A percentile compares a stretch with the other conserved stretches of the same genome.
Conservation (phyloP, 1,284 basidiomycete genomes). For the Anthracocystis panici-leucophaei region DNA sequence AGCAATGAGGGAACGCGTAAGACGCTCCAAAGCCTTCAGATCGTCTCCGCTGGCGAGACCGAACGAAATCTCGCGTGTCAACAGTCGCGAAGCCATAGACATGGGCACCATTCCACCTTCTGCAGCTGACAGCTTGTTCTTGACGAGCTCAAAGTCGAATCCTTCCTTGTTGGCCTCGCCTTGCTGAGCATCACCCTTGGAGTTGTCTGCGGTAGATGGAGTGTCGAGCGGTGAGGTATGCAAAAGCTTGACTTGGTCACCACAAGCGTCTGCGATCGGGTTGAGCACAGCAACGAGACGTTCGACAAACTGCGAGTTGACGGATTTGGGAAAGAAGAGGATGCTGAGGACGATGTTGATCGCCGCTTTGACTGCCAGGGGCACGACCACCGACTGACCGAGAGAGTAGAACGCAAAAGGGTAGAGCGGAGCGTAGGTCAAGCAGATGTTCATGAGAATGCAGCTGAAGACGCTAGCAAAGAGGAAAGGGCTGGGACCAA, state of each 20-base stretch:
- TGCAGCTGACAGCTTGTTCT: conserved; percentile 71
- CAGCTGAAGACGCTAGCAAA: conserved; percentile 75
- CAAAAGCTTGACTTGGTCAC: conserved; percentile 73
- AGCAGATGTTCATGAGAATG: conserved; percentile 74
- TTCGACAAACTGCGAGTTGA: conserved; percentile 77
- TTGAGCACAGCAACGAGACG: conserved; percentile 74
- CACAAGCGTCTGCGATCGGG: conserved; percentile 73
- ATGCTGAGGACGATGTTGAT: conserved; percentile 75
- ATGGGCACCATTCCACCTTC: conserved; percentile 76
- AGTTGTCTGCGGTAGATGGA: background rate
- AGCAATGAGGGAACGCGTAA: conserved; percentile 65
- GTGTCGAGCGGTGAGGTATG: conserved; percentile 72
- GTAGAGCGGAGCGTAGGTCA: conserved; percentile 76
- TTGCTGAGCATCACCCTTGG: background rate
- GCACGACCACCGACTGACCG: conserved; percentile 75
- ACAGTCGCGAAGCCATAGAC: conserved; percentile 74
- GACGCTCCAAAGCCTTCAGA: conserved; percentile 74
- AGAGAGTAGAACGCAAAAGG: conserved; percentile 79
- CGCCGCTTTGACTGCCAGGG: conserved; percentile 76
- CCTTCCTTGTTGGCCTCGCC: conserved; percentile 70
- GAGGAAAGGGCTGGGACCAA: conserved; percentile 78
- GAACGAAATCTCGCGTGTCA: conserved; percentile 77
- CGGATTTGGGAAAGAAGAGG: conserved; percentile 77
- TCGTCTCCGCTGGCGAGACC: conserved; percentile 76
- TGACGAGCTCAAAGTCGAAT: conserved; percentile 54